Conservation (phyloP, 2,329 filamentous ascomycete species). For the Fusarium mexicanum region DNA sequence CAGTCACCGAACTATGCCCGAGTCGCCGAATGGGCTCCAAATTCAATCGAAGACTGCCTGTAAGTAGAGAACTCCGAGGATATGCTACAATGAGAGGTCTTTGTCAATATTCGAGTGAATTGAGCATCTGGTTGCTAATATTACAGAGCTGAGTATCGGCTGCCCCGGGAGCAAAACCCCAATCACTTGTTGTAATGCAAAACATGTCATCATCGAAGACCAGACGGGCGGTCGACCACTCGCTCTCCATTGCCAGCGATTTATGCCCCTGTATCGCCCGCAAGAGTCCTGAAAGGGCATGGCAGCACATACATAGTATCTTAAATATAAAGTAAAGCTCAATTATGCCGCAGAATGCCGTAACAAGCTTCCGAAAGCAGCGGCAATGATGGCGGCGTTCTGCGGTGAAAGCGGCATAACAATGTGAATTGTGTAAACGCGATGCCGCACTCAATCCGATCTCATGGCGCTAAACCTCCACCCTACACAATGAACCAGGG, state of each 20-base stretch:
- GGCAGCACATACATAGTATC: neutral
- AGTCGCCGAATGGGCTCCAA: constrained; percentile 19
- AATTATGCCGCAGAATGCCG: constrained; percentile 24
- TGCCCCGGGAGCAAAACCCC: neutral
- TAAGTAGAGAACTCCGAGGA: neutral
- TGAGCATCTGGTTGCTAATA: constrained; percentile 2
- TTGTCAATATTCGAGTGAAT: neutral
- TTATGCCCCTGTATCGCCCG: constrained; percentile 18
- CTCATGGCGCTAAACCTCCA: neutral
- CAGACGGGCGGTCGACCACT: neutral
- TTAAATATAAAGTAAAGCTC: constrained; percentile 15
- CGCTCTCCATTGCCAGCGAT: neutral
- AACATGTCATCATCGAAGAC: neutral
- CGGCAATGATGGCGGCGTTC: constrained; percentile 23
- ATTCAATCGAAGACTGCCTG: neutral
- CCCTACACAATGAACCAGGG: neutral
- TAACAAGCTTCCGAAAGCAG: neutral
- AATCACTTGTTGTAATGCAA: neutral
- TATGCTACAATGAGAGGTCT: neutral
- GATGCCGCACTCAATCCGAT: neutral
- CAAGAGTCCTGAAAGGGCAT: neutral
- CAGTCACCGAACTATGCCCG: constrained; percentile 47
- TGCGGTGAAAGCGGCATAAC: constrained; percentile 16
- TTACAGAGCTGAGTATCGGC: neutral
- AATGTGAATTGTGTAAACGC: neutral